Conservation (phyloP, 2,329 filamentous ascomycete species). For the Aspergillus quadricinctus region DNA sequence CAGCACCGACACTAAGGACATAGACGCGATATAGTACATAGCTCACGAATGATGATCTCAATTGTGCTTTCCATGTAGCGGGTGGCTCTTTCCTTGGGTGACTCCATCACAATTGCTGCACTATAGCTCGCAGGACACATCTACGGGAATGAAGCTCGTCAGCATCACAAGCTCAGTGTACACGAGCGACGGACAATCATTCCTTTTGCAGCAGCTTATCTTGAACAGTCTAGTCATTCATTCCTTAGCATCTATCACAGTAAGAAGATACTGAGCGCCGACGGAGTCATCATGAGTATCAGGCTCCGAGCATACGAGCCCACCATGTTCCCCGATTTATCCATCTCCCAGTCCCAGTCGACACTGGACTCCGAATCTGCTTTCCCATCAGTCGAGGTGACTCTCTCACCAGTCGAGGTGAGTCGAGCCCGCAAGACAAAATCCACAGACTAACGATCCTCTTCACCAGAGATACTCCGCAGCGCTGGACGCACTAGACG, state of each 20-base stretch:
- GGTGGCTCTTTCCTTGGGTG: neutral
- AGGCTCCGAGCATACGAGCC: constrained; percentile 15
- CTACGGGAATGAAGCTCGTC: neutral
- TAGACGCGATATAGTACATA: neutral
- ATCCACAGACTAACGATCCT: neutral
- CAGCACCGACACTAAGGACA: neutral
- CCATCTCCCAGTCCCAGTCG: constrained; percentile 7
- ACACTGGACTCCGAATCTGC: neutral
- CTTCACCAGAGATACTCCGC: constrained; percentile 14
- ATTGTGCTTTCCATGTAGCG: neutral
- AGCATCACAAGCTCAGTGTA: neutral
- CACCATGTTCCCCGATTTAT: constrained; percentile 18
- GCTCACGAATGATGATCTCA: neutral
- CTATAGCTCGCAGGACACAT: neutral
- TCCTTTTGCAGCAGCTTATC: constrained; percentile 9
- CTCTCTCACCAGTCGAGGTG: constrained; percentile 9
- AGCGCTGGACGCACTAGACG: constrained; percentile 18
- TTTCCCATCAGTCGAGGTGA: constrained; percentile 10
- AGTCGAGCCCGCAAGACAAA: neutral
- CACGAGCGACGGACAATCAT: neutral
- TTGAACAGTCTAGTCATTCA: constrained; percentile 6
- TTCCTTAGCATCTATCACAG: constrained; percentile 8
- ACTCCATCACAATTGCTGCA: neutral
- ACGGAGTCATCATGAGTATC: constrained; percentile 9
- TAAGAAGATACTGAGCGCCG: neutral